phyloP scores from a whole-genome alignment of 768 basidiomycete species.

The Leccinum subtestaceum region DNA sequence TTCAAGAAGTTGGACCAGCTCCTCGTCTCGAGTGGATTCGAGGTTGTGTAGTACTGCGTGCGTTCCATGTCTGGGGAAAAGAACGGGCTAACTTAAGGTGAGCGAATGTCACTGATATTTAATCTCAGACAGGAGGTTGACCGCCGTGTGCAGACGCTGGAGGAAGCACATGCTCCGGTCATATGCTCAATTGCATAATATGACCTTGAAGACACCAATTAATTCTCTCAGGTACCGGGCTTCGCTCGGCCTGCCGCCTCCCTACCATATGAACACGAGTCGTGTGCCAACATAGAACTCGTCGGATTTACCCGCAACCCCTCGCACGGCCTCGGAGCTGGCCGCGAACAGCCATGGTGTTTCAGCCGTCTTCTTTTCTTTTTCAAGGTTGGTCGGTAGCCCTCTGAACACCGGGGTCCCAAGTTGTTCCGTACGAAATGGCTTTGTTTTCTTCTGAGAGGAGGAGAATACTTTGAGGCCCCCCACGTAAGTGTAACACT shows the following conservation, averaged over 20 bases:
- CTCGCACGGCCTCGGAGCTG: background rate
- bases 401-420: background rate
- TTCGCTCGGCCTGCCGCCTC: background rate
- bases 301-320: background rate
- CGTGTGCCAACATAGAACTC: background rate
- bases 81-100: background rate
- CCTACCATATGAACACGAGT: background rate
- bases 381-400: background rate
- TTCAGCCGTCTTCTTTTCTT: background rate
- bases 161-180: background rate
- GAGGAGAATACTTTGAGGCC: background rate
- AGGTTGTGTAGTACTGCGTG: background rate
- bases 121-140: background rate
- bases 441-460: background rate
- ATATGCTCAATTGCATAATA: background rate
- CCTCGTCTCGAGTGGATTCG: background rate
- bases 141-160: background rate
- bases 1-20: background rate
- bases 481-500: background rate
- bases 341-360: background rate
- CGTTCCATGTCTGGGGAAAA: background rate
- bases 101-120: background rate
- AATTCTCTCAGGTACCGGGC: background rate
- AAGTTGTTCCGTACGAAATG: background rate
- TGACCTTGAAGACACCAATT: background rate